Conservation (phyloP, 129 eudicot genomes). For the Chrysanthemum makinoi region DNA sequence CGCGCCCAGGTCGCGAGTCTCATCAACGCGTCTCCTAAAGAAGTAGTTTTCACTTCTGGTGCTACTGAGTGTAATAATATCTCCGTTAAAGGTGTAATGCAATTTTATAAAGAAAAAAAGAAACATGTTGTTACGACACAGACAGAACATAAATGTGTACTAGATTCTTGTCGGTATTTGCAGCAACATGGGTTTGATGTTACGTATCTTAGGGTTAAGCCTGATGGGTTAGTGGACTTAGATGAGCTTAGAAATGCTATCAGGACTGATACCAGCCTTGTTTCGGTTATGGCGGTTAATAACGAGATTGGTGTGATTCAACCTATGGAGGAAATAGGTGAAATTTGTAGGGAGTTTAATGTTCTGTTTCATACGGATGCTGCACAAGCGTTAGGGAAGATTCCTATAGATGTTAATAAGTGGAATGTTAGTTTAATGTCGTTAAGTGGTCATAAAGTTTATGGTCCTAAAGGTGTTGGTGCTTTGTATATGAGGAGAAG, state of each 20-base stretch:
- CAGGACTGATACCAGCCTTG: constrained; percentile 73
- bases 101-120: constrained; percentile 71
- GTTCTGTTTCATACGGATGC: constrained; percentile 91
- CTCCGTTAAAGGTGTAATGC: constrained; percentile 83
- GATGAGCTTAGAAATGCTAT: constrained; percentile 49
- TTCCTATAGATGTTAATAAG: constrained; percentile 79
- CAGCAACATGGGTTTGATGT: constrained; percentile 93
- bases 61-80: constrained; percentile 96
- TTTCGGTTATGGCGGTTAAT: constrained; percentile 94
- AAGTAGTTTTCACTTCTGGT: constrained; percentile 89
- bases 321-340: constrained; percentile 88
- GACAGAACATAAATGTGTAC: constrained; percentile 95
- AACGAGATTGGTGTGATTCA: constrained; percentile 98
- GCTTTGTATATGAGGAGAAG: constrained; percentile 90
- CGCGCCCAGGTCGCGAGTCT: constrained; percentile 62
- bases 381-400: constrained; percentile 89
- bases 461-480: constrained; percentile 92
- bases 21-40: constrained; percentile 77
- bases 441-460: constrained; percentile 91
- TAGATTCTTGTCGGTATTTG: constrained; percentile 84
- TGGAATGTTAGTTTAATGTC: constrained; percentile 96
- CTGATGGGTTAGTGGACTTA: constrained; percentile 72
- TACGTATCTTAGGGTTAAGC: constrained; percentile 74
- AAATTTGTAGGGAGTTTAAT: constrained; percentile 67
- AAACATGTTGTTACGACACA: constrained; percentile 88